phyloP scores from a whole-genome alignment of 805 yeast species.

The Yarrowia keelungensis region DNA sequence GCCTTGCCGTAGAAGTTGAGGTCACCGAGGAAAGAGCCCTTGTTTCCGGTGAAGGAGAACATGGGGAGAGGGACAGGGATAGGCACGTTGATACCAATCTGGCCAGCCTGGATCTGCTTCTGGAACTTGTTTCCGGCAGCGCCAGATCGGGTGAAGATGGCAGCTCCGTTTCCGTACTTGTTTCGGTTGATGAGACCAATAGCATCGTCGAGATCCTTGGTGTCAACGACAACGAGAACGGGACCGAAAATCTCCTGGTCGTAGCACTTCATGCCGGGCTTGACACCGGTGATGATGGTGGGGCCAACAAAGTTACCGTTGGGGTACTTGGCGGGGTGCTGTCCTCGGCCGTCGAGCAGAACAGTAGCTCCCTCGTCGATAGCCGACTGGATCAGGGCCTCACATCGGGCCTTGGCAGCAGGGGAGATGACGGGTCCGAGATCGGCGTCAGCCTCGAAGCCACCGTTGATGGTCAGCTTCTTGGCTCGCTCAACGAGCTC shows the following conservation, averaged over 20 bases:
- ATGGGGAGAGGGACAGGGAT: constrained; percentile 83
- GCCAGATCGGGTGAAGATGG: constrained; percentile 74
- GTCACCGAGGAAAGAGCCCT: constrained; percentile 78
- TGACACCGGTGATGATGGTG: constrained; percentile 65
- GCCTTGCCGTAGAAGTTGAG: constrained; percentile 80
- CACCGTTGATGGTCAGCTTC: constrained; percentile 65
- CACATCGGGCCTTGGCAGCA: constrained; percentile 60
- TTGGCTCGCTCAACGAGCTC: constrained; percentile 67
- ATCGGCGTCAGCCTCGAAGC: constrained; percentile 67
- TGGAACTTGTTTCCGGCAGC: constrained; percentile 73
- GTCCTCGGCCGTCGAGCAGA: constrained; percentile 68
- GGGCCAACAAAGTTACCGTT: constrained; percentile 77
- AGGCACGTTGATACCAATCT: constrained; percentile 79
- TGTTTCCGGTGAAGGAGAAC: constrained; percentile 80
- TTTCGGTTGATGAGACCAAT: constrained; percentile 66
- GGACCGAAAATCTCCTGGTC: constrained; percentile 83
- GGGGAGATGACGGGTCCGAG: constrained; percentile 78
- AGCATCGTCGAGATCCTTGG: constrained; percentile 71
- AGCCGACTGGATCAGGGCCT: constrained; percentile 63
- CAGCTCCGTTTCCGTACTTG: constrained; percentile 74
- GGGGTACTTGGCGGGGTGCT: constrained; percentile 57
- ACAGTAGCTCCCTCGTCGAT: constrained; percentile 68
- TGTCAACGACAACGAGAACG: constrained; percentile 67
- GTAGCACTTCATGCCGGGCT: constrained; percentile 73
- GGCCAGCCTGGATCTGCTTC: constrained; percentile 73